Conservation (phyloP, 768 basidiomycete genomes). For the Trametes elegans region DNA sequence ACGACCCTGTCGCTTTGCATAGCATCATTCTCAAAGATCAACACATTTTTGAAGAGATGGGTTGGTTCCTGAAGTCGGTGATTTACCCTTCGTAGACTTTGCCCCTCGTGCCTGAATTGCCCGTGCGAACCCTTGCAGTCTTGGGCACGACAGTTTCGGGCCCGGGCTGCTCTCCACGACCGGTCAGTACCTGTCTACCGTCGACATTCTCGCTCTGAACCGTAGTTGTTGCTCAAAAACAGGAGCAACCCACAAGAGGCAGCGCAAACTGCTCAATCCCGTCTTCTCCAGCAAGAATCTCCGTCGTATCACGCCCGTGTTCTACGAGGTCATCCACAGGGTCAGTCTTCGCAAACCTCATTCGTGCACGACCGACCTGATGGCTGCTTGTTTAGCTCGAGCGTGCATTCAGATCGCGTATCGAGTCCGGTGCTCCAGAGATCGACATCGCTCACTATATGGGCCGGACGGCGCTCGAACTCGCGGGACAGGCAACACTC, state of each 20-base stretch:
- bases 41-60: constrained; percentile 10
- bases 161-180: constrained; percentile 4
- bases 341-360: not conserved
- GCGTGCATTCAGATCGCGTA: constrained; percentile 5
- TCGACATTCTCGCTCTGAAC: not conserved
- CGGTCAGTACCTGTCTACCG: not conserved
- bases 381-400: constrained; percentile 23
- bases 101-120: not conserved
- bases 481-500: constrained; percentile 23
- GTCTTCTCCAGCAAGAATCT: constrained; percentile 16
- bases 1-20: constrained; percentile 18
- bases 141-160: not conserved
- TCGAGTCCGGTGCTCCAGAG: constrained; percentile 2
- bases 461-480: constrained; percentile 25
- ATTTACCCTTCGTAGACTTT: too few relatives aligned
- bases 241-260: constrained; percentile 23
- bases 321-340: constrained; percentile 7
- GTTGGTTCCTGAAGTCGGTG: constrained; percentile 10
- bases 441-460: constrained; percentile 24
- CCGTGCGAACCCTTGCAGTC: not conserved
- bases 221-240: too few relatives aligned
- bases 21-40: constrained; percentile 17
- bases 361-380: too few relatives aligned
- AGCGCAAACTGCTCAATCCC: constrained; percentile 22
- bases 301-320: constrained; percentile 10